phyloP scores from a whole-genome alignment of 805 yeast genomes.

The Ogataea ramenticola region DNA sequence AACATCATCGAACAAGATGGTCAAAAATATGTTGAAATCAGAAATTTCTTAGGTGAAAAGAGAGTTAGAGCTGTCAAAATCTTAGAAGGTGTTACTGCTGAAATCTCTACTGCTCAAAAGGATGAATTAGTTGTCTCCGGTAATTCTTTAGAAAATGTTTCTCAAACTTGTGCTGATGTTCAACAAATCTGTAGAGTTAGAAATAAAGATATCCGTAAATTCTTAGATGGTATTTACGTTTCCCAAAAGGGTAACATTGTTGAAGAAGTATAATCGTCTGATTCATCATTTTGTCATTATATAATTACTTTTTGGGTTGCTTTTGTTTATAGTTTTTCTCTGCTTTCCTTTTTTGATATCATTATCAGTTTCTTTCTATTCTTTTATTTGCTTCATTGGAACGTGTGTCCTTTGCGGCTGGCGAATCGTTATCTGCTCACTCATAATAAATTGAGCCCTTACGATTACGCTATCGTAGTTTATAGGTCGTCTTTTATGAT shows the following conservation, averaged over 20 bases:
- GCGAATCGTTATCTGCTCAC: constrained; percentile 28
- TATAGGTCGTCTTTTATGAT: background rate
- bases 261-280: constrained; percentile 24
- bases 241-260: constrained; percentile 88
- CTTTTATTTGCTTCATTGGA: constrained; percentile 11
- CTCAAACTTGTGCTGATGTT: constrained; percentile 97
- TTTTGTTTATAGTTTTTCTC: background rate
- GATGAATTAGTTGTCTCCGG: constrained; percentile 92
- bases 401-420: constrained; percentile 21
- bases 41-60: constrained; percentile 99
- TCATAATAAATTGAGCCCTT: constrained; percentile 21
- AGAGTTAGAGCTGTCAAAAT: constrained; percentile 84
- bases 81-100: constrained; percentile 83
- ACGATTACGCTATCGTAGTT: constrained; percentile 24
- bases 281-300: background rate
- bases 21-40: constrained; percentile 76
- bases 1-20: constrained; percentile 81
- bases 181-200: constrained; percentile 98
- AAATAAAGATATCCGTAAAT: constrained; percentile 99
- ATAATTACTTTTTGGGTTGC: background rate
- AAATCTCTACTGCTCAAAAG: constrained; percentile 77
- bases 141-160: constrained; percentile 95
- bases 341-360: constrained; percentile 1
- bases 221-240: constrained; percentile 99
- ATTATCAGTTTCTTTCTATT: background rate